Base-by-base conservation (phyloP, 2,329 filamentous ascomycete species). In the Fusarium setosum region DNA sequence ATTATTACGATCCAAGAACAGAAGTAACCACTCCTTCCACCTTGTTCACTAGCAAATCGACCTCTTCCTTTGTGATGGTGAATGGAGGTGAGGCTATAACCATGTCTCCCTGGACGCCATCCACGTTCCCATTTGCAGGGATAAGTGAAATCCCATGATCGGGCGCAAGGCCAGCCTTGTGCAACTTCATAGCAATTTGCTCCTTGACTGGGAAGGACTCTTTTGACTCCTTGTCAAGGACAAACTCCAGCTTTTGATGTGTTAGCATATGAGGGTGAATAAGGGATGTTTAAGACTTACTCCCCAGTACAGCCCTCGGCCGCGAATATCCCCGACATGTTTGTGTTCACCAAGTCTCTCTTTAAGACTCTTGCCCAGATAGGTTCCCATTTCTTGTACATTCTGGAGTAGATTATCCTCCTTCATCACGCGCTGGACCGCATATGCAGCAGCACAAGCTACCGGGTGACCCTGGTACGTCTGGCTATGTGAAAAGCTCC, bases 401-500 rank as follows among this genome's bases (percentile, higher is more conserved):
- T 71, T 71, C 1, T 56, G 40, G 0, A 71, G 26, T 24, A 71
- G 37, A 2, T 58, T 55, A 1, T 71, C 68, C 4, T 71, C 58
- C 0, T 59, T 59, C 31, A 71, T 48, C 3, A 64, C 54, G 3
- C 40, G 37, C 56, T 82, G 79, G 2, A 81, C 80, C 23, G 74
- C 72, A 4, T 77, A 73, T 0, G 77, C 79, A 5, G 79, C 77
- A 1, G 79, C 78, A 35, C 77, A 80, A 2, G 74, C 73, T n/a
- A 79, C 61, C 1, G 80, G 75, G 44, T 81, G 79, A 0, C 73
- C 78, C 48, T 81, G 78, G 15, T 80, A 89, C 0, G 87, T 89
- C 54, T 89, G 86, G 0, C 87, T 87, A 64, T 89, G 87, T 5
- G 77, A 77, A 67, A 88, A 88, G 5, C 74, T 76, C 1, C 67